Evolutionary conservation across 2,329 filamentous ascomycete species (phyloP).

Genomic region (Penicillium sp.): DNA sequence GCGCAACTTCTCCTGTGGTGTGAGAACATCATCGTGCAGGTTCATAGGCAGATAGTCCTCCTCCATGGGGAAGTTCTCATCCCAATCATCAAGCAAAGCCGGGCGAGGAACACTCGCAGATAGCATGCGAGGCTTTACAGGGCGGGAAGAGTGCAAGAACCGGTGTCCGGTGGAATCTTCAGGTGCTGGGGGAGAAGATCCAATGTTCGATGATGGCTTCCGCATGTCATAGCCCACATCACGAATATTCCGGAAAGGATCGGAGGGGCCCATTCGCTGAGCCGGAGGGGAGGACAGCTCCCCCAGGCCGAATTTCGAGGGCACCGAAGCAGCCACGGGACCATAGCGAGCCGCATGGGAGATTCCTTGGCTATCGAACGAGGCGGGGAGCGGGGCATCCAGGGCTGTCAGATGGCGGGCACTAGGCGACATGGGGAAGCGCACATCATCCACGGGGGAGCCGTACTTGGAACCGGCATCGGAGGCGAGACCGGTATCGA

Average conservation of each 20-base stretch:
- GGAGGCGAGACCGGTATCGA: conserved; percentile 65
- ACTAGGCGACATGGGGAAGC: conserved; percentile 80
- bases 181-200: conserved; percentile 65
- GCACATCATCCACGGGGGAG: conserved; percentile 78
- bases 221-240: conserved; percentile 75
- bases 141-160: conserved; percentile 70
- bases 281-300: conserved; percentile 81
- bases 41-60: conserved; percentile 84
- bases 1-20: conserved; percentile 65
- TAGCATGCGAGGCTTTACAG: conserved; percentile 62
- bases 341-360: conserved; percentile 89
- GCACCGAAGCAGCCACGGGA: conserved; percentile 89
- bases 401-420: conserved; percentile 81
- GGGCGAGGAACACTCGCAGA: conserved; percentile 66
- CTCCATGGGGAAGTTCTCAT: conserved; percentile 77
- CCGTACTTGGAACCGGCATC: conserved; percentile 72
- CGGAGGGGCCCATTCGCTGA: conserved; percentile 68
- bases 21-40: conserved; percentile 67
- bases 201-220: conserved; percentile 59
- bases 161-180: conserved; percentile 71
- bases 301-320: conserved; percentile 80
- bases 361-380: conserved; percentile 94
- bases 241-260: conserved; percentile 64
- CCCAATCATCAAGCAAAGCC: conserved; percentile 62
- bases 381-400: conserved; percentile 89